Evolutionary conservation across 208 protist genomes (phyloP), one percentile per base, ranked within the genome.

Genomic region (Leishmania tropica): DNA sequence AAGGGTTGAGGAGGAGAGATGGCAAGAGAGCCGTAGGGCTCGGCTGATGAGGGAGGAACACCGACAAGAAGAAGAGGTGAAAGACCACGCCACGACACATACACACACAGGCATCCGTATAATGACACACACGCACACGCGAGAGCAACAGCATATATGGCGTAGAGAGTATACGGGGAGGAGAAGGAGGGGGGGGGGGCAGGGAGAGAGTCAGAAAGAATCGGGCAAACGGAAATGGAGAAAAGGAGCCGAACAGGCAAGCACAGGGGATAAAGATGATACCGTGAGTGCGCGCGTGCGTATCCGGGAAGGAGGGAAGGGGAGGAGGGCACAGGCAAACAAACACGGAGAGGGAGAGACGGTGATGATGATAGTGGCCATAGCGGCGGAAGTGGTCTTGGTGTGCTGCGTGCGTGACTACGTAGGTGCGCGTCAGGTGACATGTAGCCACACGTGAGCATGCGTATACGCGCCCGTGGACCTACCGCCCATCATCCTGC

Each of bases 181-280:
- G 42, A 45, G 42, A 5, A 45, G 42, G 42, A 40, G 37, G 42
- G 4, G 42, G 42, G 42, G 5, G 42, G 40, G 40, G 40, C 40
- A 31, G 21, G 8, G 37, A 75, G 17, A 58, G 56, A 78, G 40
- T 28, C 37, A 62, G 77, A 62, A 78, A 81, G 75, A 53, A 60
- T 47, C 84, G 68, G 82, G 47, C 48, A 81, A 37, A 74, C 60
- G 83, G 58, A 73, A 37, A 80, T 21, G 51, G 47, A 83, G 42
- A 75, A 62, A 75, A 7, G 80, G 65, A 77, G 81, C 65, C 11
- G 42, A 51, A 35, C 13, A 37, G 54, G 40, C 4, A 31, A 80
- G 28, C 60, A 48, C 17, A n/a, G 2, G 65, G 35, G 65, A 71
- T 10, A 48, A 51, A 73, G 67, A 51, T 53, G 68, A 31, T 6